A percentile compares a stretch with the other conserved stretches of the same genome.
phyloP scores from a whole-genome alignment of 2,329 filamentous ascomycete species.

The Aphanoascus verrucosus region DNA sequence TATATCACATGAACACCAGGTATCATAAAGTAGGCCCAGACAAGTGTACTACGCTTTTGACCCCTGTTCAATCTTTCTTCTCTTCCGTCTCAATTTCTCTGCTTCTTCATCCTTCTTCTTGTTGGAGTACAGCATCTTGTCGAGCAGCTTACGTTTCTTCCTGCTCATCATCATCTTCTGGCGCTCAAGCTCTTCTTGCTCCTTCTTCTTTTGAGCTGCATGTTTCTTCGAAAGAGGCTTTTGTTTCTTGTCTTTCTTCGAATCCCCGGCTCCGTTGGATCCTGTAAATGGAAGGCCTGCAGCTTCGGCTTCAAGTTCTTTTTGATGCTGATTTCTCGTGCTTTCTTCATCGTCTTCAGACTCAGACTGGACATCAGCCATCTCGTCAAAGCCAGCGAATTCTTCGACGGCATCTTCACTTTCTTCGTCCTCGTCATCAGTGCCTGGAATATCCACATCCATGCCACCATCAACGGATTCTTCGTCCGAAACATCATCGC shows the following conservation, averaged over 20 bases:
- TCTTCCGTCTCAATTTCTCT: slow-evolving; percentile 75
- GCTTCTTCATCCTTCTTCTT: slow-evolving; percentile 87
- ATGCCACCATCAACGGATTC: slow-evolving; percentile 40
- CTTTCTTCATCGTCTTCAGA: slow-evolving; percentile 51
- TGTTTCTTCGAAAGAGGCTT: slow-evolving; percentile 60
- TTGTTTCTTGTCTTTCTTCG: slow-evolving; percentile 56
- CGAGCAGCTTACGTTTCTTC: slow-evolving; percentile 93
- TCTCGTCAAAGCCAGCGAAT: slow-evolving; percentile 43
- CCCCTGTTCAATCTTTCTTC: slow-evolving; percentile 70
- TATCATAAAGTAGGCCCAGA: not conserved
- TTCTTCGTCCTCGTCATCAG: slow-evolving; percentile 38
- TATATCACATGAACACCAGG: not conserved
- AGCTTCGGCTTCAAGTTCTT: slow-evolving; percentile 86
- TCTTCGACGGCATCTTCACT: slow-evolving; percentile 39
- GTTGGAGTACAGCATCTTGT: slow-evolving; percentile 95
- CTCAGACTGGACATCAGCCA: slow-evolving; percentile 35
- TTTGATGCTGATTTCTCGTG: slow-evolving; percentile 62
- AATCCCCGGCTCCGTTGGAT: slow-evolving; percentile 39
- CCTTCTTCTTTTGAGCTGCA: slow-evolving; percentile 52
- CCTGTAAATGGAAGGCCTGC: slow-evolving; percentile 49
- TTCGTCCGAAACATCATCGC: slow-evolving; percentile 36
- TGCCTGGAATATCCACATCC: slow-evolving; percentile 41
- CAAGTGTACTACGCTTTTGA: slow-evolving; percentile 14
- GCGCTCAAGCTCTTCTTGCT: slow-evolving; percentile 79
- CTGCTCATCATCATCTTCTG: slow-evolving; percentile 97